Evolutionary conservation across 2,329 filamentous ascomycete genomes (phyloP).

Genomic region (Pyrenophora seminiperda): DNA sequence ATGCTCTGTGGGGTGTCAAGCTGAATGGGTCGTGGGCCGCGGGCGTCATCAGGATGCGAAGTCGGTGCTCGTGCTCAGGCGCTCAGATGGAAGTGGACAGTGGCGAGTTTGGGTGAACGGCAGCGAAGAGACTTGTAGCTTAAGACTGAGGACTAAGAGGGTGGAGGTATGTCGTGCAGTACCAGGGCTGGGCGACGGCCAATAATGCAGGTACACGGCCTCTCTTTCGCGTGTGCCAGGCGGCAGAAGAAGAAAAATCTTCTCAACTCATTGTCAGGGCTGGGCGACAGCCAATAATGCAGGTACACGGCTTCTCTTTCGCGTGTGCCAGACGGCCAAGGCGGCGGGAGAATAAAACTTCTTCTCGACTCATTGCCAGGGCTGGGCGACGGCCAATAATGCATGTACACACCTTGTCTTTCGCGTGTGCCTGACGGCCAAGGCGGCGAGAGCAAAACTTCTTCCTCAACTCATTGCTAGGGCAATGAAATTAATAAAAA

Average conservation of each 20-base stretch:
- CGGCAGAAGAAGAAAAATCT: background rate
- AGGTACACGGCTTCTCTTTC: conserved; percentile 9
- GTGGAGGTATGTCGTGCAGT: conserved; percentile 5
- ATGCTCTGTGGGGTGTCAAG: background rate
- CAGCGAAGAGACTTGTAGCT: conserved; percentile 12
- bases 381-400: too few species aligned
- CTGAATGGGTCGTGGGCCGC: background rate
- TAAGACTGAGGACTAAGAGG: conserved; percentile 30
- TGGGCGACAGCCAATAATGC: conserved; percentile 5
- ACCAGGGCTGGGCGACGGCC: background rate
- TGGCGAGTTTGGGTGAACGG: background rate
- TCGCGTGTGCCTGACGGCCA: too few species aligned
- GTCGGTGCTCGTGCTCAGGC: background rate
- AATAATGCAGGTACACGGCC: conserved; percentile 12
- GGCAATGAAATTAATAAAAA: conserved; percentile 48
- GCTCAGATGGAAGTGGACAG: background rate
- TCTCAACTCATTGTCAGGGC: too few species aligned
- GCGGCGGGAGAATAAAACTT: background rate
- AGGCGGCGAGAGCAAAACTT: too few species aligned
- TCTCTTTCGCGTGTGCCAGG: background rate
- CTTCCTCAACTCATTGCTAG: conserved; percentile 48
- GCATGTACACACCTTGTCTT: conserved; percentile 14
- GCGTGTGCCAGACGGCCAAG: background rate
- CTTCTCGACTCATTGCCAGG: too few species aligned
- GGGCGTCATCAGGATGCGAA: background rate